Evolutionary conservation across 1,284 basidiomycete genomes (phyloP), one percentile per base, ranked within the genome.

Genomic region (Cutaneotrichosporon cutaneum): DNA sequence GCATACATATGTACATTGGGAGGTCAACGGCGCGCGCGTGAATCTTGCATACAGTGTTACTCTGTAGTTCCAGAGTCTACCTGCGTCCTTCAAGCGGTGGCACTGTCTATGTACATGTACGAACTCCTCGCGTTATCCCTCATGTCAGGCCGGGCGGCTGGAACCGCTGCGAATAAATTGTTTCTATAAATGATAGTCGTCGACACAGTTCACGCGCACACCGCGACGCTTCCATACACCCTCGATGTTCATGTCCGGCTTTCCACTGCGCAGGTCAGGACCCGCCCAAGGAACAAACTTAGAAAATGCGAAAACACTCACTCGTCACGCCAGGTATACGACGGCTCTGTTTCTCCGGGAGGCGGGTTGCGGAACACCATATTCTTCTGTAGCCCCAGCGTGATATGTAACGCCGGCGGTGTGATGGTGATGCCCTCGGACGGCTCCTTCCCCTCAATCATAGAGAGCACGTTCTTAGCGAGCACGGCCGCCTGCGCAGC

Each of bases 401-500:
- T 64, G 55, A 70, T 39, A 44, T 70, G 68, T 18, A 70, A 68
- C 14, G 52, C 68, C 0, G 59, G 59, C 5, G 63, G 64, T 2
- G 32, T 50, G 13, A 64, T 33, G 18, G 48, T 54, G 50, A 64
- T 57, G 48, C 39, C 30, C 30, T 51, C 47, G 7, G 22, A 22
- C 4, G 60, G 36, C 35, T 44, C 50, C 14, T 57, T 24, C 24
- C 62, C 68, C 8, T 63, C 50, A n/a, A 79, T 61, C 33, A 71
- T 45, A 10, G 57, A 35, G 54, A 69, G 61, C 35, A 80, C 71
- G 65, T 80, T 80, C 32, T 71, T 57, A 1, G 69, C 73, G 10
- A 72, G 72, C 14, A 73, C 66, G 2, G 63, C 72, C 0, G 73
- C 76, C 61, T 79, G 77, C 14, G 69, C 70, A 63, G 70, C 72